These are phyloP conservation scores for Papilionanthe hybrid DNA, from an alignment of 116 monocot genomes.

Conservation along the genomic window DNA sequence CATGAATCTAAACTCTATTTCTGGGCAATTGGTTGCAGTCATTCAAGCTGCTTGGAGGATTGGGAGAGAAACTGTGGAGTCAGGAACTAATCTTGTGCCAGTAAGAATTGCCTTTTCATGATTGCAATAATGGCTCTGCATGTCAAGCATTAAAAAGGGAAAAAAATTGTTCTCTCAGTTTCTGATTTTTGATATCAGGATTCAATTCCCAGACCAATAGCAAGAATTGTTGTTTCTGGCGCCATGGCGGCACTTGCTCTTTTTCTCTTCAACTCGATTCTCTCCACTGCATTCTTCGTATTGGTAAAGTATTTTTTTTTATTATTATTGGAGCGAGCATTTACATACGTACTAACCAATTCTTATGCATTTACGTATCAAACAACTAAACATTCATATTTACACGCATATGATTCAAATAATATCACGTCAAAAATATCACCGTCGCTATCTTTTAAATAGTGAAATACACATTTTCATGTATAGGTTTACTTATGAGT, in stretches of 20 bases:
- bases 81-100: constrained; percentile 74
- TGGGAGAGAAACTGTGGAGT: constrained; percentile 68
- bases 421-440: no score
- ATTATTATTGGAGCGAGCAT: not conserved
- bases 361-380: no score
- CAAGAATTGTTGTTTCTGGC: constrained; percentile 56
- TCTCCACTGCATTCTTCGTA: constrained; percentile 88
- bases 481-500: no score
- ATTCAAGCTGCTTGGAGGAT: constrained; percentile 59
- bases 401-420: no score
- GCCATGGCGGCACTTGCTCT: constrained; percentile 39
- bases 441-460: no score
- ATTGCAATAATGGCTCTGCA: not conserved
- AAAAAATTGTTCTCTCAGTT: not conserved
- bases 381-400: no score
- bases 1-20: not conserved
- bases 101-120: constrained; percentile 27
- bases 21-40: constrained; percentile 19
- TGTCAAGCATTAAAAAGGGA: not conserved
- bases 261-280: constrained; percentile 75
- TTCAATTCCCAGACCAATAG: constrained; percentile 69
- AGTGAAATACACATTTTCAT: no score
- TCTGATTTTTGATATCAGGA: constrained; percentile 38
- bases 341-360: no score
- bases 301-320: constrained; percentile 37